Evolutionary conservation across 2,329 filamentous ascomycete genomes (phyloP), one percentile per base, ranked within the genome.

Genomic region (Alternaria rosae): DNA sequence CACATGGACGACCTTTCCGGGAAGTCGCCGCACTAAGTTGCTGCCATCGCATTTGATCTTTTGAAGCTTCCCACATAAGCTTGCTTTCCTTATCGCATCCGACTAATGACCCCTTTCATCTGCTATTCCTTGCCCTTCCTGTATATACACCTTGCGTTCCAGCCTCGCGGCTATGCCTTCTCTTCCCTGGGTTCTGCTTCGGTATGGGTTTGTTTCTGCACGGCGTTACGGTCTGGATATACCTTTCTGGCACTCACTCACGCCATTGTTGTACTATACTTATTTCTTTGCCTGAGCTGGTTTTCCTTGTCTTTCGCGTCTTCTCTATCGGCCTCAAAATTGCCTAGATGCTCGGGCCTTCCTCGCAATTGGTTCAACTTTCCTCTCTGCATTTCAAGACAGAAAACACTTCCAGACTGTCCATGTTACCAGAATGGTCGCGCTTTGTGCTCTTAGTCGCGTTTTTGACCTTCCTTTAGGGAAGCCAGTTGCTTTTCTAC

Each of bases 1-100:
- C 92, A 97, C 76, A 91, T 97, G 75, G 77, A 79, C 59, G 77
- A 79, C 55, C 55, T 79, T 44, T 65, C 74, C 21, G 56, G 57
- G 32, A 75, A 77, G 70, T 61, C 71, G 44, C 70, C 74, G 66
- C 73, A 66, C 61, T 78, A 76, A 68, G 57, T 62, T 60, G 28
- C 28, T 51, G 11, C 11, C 48, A 5, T 32, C 42, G 10, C 43
- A 15, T 43, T 52, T 63, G 59, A 63, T 42, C 50, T 55, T 41
- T 26, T 45, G 55, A 47, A 42, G 56, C 55, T 66, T 54, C 53
- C 56, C 45, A 25, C 30, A 41, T 45, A 15, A 54, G 47, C 32
- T 54, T 50, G 54, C 58, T 68, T 60, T 66, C 65, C 65, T 68
- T 64, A 65, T 68, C 57, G 60, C n/a, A 23, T 38, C n/a, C 15